These are phyloP conservation scores for Phoenix dactylifera DNA, from an alignment of 176 grass and related monocot species.

Conservation along the genomic window DNA sequence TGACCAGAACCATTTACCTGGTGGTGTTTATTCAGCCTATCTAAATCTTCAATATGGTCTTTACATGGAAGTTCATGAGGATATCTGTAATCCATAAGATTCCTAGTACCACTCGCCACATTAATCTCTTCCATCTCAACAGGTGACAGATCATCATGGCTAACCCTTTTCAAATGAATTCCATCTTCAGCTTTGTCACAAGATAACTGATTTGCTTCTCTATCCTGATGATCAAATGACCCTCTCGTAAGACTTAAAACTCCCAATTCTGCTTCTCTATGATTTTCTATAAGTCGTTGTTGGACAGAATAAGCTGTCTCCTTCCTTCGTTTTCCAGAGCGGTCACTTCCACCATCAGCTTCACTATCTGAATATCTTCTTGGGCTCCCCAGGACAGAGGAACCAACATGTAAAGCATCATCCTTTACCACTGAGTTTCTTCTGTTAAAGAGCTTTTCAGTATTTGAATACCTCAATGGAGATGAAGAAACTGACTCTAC, in stretches of 20 bases:
- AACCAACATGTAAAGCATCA: slow-evolving; percentile 1
- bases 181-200: not conserved
- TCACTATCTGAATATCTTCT: slow-evolving; percentile 43
- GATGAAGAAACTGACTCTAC: slow-evolving; percentile 83
- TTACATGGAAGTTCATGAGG: not conserved
- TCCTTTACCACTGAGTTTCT: slow-evolving; percentile 1
- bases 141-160: not conserved
- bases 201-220: not conserved
- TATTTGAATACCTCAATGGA: slow-evolving; percentile 32
- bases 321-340: not conserved
- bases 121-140: not conserved
- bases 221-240: not conserved
- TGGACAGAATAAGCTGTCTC: not conserved
- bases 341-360: slow-evolving; percentile 21
- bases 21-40: slow-evolving; percentile 2
- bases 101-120: not conserved
- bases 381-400: slow-evolving; percentile 25
- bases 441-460: slow-evolving; percentile 8
- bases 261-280: slow-evolving; percentile 2
- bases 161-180: not conserved
- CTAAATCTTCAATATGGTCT: not conserved
- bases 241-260: not conserved
- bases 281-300: slow-evolving; percentile 1
- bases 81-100: not conserved
- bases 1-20: not conserved